Evolutionary conservation across 225 moss, liverwort and hornwort species (phyloP).

Genomic region (Rhytidiadelphus loreus): DNA sequence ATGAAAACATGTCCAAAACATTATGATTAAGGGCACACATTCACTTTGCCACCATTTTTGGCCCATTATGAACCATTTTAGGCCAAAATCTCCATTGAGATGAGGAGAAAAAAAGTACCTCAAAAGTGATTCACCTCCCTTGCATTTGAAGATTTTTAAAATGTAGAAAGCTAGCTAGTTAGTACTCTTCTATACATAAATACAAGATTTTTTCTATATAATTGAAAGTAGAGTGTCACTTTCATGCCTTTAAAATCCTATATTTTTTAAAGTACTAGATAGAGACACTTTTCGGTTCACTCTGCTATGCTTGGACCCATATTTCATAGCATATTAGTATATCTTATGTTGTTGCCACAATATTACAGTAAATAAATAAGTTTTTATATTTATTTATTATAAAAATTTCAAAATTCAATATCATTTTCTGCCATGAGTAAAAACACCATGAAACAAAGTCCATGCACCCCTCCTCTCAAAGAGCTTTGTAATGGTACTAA

Average conservation of each 20-base stretch:
- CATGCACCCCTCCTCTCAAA: too few relatives aligned
- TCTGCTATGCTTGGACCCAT: background rate
- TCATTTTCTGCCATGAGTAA: too few relatives aligned
- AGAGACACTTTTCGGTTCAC: background rate
- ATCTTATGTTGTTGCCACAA: too few relatives aligned
- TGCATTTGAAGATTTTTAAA: background rate
- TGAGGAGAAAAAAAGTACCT: background rate
- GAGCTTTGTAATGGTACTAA: too few relatives aligned
- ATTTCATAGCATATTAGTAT: background rate
- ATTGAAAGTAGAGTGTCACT: background rate
- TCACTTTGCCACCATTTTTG: background rate
- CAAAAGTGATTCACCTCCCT: background rate
- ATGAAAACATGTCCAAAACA: background rate
- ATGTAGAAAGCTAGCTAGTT: background rate
- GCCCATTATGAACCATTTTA: background rate
- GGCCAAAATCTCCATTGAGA: background rate
- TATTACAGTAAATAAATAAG: too few relatives aligned
- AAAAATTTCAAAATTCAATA: too few relatives aligned
- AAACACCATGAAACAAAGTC: too few relatives aligned
- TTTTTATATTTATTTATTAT: too few relatives aligned
- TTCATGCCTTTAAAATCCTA: background rate
- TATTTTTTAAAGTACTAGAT: background rate
- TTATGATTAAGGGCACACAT: rapidly evolving
- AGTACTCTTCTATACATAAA: background rate
- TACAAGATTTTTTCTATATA: background rate